Evolutionary conservation across 169 alveolate species (phyloP).

Genomic region (Plasmodium fragile): DNA sequence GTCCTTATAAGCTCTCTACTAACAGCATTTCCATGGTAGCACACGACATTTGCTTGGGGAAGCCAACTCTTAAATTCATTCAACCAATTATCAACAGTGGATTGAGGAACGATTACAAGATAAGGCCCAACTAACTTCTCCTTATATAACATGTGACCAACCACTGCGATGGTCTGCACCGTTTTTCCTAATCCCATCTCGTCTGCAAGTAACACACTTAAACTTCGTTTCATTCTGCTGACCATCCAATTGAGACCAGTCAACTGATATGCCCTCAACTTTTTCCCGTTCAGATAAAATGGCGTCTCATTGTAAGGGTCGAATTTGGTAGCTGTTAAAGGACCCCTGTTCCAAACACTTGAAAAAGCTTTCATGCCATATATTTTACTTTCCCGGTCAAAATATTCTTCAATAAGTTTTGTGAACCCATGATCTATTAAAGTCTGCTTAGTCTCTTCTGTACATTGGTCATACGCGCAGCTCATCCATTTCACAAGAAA

Average conservation of each 20-base stretch:
- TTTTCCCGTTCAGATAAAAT: constrained; percentile 82
- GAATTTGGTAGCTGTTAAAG: constrained; percentile 88
- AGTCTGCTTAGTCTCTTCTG: constrained; percentile 90
- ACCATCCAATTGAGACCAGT: constrained; percentile 97
- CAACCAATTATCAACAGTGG: constrained; percentile 97
- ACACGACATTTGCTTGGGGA: constrained; percentile 94
- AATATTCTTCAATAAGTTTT: constrained; percentile 83
- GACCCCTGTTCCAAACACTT: constrained; percentile 88
- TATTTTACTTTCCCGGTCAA: constrained; percentile 87
- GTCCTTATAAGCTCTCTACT: constrained; percentile 91
- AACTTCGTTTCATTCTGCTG: constrained; percentile 94
- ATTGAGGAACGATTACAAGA: constrained; percentile 96
- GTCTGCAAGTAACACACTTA: constrained; percentile 95
- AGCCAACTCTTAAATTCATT: constrained; percentile 95
- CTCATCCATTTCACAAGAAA: constrained; percentile 92
- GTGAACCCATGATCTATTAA: constrained; percentile 88
- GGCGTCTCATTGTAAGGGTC: constrained; percentile 93
- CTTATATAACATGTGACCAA: constrained; percentile 90
- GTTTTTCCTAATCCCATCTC: constrained; percentile 98
- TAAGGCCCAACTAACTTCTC: constrained; percentile 93
- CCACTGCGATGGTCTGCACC: constrained; percentile 94
- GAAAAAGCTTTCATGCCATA: constrained; percentile 81
- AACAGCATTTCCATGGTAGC: constrained; percentile 94
- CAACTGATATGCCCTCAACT: constrained; percentile 95
- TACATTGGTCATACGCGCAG: constrained; percentile 93